Percentiles rank a stretch among this genome's conserved stretches.
Evolutionary conservation across 2,329 filamentous ascomycete genomes (phyloP).

Genomic region (Fusarium udum): DNA sequence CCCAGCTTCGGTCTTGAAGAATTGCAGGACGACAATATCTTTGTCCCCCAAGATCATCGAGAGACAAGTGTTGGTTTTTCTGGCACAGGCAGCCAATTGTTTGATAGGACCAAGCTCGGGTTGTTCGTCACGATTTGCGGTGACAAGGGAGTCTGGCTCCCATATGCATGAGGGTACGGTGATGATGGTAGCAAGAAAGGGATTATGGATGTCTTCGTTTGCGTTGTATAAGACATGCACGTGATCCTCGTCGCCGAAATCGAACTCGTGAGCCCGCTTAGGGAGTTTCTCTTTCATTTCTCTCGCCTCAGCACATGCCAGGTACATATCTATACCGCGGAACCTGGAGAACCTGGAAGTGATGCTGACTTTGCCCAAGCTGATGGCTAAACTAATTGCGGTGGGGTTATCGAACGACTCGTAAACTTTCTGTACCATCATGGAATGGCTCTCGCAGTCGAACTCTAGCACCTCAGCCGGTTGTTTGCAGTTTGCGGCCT

Average conservation of each 20-base stretch:
- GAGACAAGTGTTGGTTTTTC: not conserved
- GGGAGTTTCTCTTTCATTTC: not conserved
- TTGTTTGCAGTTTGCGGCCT: not conserved
- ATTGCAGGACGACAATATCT: not conserved
- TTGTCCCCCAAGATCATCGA: not conserved
- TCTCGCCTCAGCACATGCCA: not conserved
- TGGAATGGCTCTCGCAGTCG: not conserved
- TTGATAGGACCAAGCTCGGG: not conserved
- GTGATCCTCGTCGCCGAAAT: not conserved
- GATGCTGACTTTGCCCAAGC: not conserved
- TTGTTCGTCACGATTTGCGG: not conserved
- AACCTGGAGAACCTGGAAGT: not conserved
- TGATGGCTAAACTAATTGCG: not conserved
- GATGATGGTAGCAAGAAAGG: not conserved
- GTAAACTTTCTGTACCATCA: not conserved
- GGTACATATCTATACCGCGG: not conserved
- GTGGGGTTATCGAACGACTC: not conserved
- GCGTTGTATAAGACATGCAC: not conserved
- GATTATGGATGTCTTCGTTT: fast-evolving
- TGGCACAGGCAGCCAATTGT: not conserved
- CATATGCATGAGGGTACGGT: not conserved
- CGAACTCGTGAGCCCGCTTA: not conserved
- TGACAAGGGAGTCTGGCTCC: not conserved
- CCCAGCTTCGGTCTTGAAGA: not conserved
- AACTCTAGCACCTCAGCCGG: too few relatives aligned